Evolutionary conservation across 2,329 filamentous ascomycete genomes (phyloP).

Genomic region (Pestalotiopsis sp.): DNA sequence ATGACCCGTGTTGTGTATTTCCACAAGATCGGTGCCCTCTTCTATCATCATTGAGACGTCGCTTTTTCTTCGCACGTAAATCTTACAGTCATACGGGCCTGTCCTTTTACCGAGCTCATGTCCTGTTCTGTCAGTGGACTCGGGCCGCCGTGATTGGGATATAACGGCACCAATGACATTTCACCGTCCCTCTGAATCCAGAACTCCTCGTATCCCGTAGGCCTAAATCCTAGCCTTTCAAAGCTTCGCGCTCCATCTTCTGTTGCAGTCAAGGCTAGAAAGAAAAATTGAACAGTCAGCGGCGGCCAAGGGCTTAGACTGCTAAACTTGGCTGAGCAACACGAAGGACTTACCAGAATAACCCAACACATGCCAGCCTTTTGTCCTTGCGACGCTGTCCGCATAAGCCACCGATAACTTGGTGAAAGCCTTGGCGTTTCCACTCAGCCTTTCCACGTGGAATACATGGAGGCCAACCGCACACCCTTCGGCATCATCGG

Average conservation of each 20-base stretch:
- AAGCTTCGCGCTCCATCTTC: constrained; percentile 30
- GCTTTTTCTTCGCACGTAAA: background rate
- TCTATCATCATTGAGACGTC: background rate
- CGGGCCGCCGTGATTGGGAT: background rate
- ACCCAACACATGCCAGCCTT: constrained; percentile 28
- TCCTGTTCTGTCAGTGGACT: background rate
- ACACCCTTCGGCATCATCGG: constrained; percentile 4
- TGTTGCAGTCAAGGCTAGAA: constrained; percentile 33
- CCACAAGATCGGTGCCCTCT: background rate
- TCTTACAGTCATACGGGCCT: background rate
- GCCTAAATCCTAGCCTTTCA: constrained; percentile 26
- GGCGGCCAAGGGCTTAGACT: background rate
- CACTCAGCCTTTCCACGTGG: constrained; percentile 34
- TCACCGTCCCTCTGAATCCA: constrained; percentile 14
- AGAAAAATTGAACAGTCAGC: background rate
- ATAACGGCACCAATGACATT: background rate
- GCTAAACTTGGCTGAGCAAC: background rate
- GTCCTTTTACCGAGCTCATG: background rate
- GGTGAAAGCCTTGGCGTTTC: constrained; percentile 23
- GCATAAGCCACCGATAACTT: constrained; percentile 25
- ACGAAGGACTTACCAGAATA: constrained; percentile 27
- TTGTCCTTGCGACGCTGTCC: constrained; percentile 14
- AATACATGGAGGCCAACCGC: constrained; percentile 38
- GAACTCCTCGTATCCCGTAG: constrained; percentile 33
- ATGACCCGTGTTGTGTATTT: background rate